Evolutionary conservation across 495 filamentous ascomycete species (phyloP).

Genomic region (Glarea lozoyensis): DNA sequence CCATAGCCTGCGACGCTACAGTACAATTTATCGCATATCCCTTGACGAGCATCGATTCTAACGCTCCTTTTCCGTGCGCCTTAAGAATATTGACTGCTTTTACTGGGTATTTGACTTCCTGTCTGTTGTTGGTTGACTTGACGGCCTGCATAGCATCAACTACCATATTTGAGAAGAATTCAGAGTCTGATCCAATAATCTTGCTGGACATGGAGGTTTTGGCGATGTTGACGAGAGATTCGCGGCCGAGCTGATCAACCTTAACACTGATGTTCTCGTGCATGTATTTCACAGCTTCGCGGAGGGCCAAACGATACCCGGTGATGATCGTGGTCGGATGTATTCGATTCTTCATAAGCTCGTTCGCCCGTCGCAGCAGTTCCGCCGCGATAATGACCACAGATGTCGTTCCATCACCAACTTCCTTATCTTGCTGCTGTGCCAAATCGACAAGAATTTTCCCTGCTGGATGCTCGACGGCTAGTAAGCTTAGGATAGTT

Average conservation of each 20-base stretch:
- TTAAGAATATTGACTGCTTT: slow-evolving; percentile 99
- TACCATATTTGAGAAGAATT: slow-evolving; percentile 95
- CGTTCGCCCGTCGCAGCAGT: slow-evolving; percentile 87
- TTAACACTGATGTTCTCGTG: slow-evolving; percentile 93
- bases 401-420: slow-evolving; percentile 95
- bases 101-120: slow-evolving; percentile 92
- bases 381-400: slow-evolving; percentile 97
- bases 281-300: slow-evolving; percentile 98
- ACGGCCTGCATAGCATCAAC: slow-evolving; percentile 96
- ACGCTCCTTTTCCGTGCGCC: slow-evolving; percentile 87
- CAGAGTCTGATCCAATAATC: slow-evolving; percentile 91
- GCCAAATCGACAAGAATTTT: slow-evolving; percentile 98
- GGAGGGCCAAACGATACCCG: slow-evolving; percentile 88
- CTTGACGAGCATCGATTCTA: slow-evolving; percentile 85
- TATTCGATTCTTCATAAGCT: slow-evolving; percentile 99
- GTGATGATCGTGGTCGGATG: slow-evolving; percentile 99
- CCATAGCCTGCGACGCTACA: slow-evolving; percentile 97
- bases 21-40: slow-evolving; percentile 99
- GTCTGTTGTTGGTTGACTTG: slow-evolving; percentile 81
- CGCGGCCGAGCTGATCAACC: slow-evolving; percentile 81
- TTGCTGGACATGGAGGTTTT: slow-evolving; percentile 99
- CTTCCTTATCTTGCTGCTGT: slow-evolving; percentile 98
- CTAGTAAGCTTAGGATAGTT: slow-evolving; percentile 88
- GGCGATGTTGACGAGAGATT: slow-evolving; percentile 88
- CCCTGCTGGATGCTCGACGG: slow-evolving; percentile 95